phyloP scores from a whole-genome alignment of 345 rosid species.

The Geranium brycei region DNA sequence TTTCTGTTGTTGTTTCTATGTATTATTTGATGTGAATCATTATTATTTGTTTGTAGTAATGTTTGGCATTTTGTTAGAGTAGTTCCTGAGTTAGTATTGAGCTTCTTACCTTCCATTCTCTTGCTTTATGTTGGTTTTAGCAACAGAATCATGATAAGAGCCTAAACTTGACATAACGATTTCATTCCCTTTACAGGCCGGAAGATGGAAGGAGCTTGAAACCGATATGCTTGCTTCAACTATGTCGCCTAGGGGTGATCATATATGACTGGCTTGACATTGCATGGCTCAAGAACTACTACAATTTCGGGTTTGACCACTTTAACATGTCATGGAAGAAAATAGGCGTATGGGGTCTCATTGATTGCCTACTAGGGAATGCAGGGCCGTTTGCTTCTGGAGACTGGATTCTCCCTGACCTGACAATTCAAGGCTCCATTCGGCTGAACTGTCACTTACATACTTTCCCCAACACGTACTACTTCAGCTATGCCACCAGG shows the following conservation, averaged over 20 bases:
- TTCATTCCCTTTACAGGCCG: constrained; percentile 34
- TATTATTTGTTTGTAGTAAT: too few species aligned
- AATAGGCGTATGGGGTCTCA: constrained; percentile 53
- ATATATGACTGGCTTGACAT: constrained; percentile 93
- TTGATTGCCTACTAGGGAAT: constrained; percentile 57
- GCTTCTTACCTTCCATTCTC: too few species aligned
- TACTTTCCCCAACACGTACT: constrained; percentile 67
- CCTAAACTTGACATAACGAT: constrained; percentile 1
- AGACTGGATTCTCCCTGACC: constrained; percentile 95
- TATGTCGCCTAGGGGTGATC: constrained; percentile 68
- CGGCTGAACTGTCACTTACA: constrained; percentile 38
- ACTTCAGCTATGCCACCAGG: constrained; percentile 89
- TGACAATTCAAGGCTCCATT: constrained; percentile 78
- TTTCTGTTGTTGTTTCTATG: too few species aligned
- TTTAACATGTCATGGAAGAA: constrained; percentile 72
- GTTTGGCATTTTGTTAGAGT: too few species aligned
- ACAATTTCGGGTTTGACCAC: constrained; percentile 93
- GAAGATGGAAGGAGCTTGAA: constrained; percentile 74
- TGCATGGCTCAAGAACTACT: constrained; percentile 65
- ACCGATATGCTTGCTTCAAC: constrained; percentile 60
- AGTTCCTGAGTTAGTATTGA: too few species aligned
- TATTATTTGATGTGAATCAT: too few species aligned
- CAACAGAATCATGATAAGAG: neutral
- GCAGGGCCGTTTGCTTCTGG: constrained; percentile 70
- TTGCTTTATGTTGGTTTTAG: neutral